Evolutionary conservation across 2,329 filamentous ascomycete species (phyloP).

Genomic region (Fulvia fulva): DNA sequence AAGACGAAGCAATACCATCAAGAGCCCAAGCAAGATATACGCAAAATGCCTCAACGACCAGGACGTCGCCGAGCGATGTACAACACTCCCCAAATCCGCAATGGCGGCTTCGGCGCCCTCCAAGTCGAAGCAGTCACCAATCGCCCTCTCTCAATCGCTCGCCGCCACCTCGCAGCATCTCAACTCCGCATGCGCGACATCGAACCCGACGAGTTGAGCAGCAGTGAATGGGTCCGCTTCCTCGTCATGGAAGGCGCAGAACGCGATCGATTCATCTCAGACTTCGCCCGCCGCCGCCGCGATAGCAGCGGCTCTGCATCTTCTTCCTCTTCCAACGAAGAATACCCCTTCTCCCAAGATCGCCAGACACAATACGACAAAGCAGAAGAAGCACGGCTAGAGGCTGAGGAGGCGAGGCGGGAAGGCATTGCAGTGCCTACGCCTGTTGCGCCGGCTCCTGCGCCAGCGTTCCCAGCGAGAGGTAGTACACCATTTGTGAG

Average conservation of each 20-base stretch:
- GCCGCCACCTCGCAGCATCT: constrained; percentile 32
- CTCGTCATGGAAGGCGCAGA: constrained; percentile 33
- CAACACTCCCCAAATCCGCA: constrained; percentile 34
- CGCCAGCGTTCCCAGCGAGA: neutral
- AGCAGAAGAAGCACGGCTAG: constrained; percentile 29
- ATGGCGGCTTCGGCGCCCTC: constrained; percentile 32
- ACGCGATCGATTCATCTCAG: constrained; percentile 33
- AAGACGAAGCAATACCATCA: neutral
- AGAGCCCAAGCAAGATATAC: neutral
- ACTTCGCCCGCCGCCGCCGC: constrained; percentile 27
- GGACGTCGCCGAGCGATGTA: constrained; percentile 29
- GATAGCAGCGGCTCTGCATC: constrained; percentile 25
- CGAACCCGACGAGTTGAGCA: constrained; percentile 33
- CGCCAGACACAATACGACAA: constrained; percentile 26
- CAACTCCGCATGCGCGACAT: constrained; percentile 35
- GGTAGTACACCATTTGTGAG: constrained; percentile 29
- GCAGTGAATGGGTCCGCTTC: constrained; percentile 34
- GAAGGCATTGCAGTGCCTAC: constrained; percentile 14
- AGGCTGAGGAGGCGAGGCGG: constrained; percentile 25
- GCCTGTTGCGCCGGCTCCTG: constrained; percentile 8
- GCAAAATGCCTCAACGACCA: constrained; percentile 24
- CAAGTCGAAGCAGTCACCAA: constrained; percentile 35
- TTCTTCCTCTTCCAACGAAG: constrained; percentile 15
- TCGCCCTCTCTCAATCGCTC: constrained; percentile 32
- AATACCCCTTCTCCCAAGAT: constrained; percentile 11